Percentiles rank a stretch among this genome's conserved stretches.
Conservation (phyloP, 2,329 filamentous ascomycete genomes). For the Trichoderma endophyticum region DNA sequence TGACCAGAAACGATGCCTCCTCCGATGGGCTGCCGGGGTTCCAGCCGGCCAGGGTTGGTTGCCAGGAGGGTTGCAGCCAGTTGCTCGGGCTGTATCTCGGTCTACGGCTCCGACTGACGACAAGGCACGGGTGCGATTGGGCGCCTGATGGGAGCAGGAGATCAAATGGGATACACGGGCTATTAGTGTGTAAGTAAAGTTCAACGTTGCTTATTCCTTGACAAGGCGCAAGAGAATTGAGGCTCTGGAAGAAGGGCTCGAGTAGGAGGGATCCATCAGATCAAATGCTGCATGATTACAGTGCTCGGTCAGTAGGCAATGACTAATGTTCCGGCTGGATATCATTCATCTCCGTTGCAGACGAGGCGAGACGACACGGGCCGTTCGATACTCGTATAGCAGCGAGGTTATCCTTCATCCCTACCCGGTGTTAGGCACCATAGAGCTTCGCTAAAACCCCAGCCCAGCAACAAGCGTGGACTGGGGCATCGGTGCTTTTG, state of each 20-base stretch:
- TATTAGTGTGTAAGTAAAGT: background rate
- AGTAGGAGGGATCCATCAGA: background rate
- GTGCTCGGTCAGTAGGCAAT: background rate
- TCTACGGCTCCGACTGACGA: background rate
- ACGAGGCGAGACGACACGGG: background rate
- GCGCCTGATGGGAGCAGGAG: background rate
- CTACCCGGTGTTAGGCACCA: background rate
- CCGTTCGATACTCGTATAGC: background rate
- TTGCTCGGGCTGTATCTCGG: slow-evolving; percentile 9
- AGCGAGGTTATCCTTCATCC: background rate
- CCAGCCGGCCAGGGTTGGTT: slow-evolving; percentile 7
- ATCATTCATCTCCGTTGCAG: background rate
- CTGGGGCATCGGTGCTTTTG: background rate
- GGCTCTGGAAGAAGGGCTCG: background rate
- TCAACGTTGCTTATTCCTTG: background rate
- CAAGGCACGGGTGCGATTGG: background rate
- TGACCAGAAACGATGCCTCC: background rate
- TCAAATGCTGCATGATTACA: background rate
- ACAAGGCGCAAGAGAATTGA: background rate
- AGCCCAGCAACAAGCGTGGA: background rate
- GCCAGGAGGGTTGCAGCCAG: slow-evolving; percentile 7
- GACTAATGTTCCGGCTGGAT: background rate
- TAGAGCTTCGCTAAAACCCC: background rate
- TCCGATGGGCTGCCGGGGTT: slow-evolving; percentile 5
- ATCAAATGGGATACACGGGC: background rate